phyloP scores from a whole-genome alignment of 306 rosid genomes.

The Glycine soja region DNA sequence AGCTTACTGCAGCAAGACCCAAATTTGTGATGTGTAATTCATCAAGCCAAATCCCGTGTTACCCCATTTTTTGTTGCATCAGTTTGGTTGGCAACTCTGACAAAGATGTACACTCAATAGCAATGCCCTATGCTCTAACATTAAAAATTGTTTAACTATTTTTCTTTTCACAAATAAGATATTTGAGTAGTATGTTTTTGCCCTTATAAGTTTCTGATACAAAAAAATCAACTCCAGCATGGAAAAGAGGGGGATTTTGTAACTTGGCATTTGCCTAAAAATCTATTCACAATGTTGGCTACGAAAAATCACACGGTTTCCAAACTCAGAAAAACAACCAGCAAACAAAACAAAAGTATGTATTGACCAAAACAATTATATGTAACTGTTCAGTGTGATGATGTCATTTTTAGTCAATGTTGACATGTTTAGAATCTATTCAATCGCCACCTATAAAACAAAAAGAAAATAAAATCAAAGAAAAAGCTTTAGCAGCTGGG shows the following conservation, averaged over 20 bases:
- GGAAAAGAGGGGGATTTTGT: not conserved
- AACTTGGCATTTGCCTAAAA: not conserved
- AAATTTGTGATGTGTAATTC: not conserved
- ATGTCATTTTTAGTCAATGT: constrained; percentile 22
- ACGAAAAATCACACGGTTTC: not conserved
- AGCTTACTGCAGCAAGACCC: not conserved
- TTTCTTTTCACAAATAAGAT: not conserved
- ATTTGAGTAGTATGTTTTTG: not conserved
- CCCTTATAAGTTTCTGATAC: not conserved
- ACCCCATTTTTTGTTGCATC: not conserved
- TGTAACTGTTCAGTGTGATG: constrained; percentile 56
- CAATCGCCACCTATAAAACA: constrained; percentile 2
- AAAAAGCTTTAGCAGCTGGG: constrained; percentile 63
- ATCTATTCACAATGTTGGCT: not conserved
- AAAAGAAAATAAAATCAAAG: not conserved
- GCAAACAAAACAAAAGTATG: not conserved
- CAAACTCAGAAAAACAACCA: not conserved
- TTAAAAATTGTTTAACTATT: not conserved
- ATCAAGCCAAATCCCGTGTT: constrained; percentile 1
- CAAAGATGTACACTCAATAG: constrained; percentile 9
- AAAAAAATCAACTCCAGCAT: not conserved
- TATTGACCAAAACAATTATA: not conserved
- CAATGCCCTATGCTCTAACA: not conserved
- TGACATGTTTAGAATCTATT: constrained; percentile 44
- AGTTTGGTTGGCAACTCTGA: not conserved